Evolutionary conservation across 176 grass and related monocot genomes (phyloP).

Genomic region (Phoenix roebelenii): DNA sequence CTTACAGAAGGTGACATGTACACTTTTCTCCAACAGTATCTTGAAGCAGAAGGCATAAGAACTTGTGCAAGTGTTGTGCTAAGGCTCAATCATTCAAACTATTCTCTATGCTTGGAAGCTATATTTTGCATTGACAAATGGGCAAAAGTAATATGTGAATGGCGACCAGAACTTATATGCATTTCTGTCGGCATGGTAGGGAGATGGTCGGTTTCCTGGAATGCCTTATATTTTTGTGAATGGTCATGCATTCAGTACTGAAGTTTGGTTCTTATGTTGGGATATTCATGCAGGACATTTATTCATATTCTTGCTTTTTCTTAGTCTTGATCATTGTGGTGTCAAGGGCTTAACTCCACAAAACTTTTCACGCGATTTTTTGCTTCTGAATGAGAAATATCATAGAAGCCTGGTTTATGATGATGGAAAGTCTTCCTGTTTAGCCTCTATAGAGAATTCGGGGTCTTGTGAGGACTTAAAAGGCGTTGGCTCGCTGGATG

Average conservation of each 20-base stretch:
- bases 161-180: not conserved
- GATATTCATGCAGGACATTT: not conserved
- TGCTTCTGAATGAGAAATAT: not conserved
- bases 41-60: no score
- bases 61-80: not conserved
- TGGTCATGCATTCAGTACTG: not conserved
- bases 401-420: not conserved
- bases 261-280: not conserved
- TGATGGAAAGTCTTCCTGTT: not conserved
- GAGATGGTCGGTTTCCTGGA: not conserved
- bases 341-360: conserved; percentile 4
- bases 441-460: conserved; percentile 30
- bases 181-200: not conserved
- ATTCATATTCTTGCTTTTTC: conserved; percentile 5
- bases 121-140: not conserved
- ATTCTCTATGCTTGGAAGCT: not conserved
- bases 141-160: not conserved
- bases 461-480: conserved; percentile 61
- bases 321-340: not conserved
- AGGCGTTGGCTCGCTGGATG: conserved; percentile 62
- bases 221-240: not conserved
- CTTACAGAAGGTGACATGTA: no score
- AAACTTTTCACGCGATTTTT: not conserved
- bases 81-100: not conserved
- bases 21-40: no score